phyloP scores from a whole-genome alignment of 805 yeast genomes.

The Teunomyces barrocoloradensis region DNA sequence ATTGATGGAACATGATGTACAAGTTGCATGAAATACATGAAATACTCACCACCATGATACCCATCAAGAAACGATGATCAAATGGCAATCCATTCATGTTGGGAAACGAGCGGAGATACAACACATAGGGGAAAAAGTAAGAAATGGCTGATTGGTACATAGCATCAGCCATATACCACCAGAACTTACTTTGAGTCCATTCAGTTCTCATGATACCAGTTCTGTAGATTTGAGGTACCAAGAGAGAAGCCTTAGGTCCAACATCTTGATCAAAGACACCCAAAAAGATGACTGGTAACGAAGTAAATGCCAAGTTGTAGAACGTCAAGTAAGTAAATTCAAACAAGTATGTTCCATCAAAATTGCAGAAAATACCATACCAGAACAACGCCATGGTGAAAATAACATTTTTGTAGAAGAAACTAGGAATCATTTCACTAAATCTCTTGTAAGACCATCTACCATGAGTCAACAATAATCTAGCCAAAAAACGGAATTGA shows the following conservation, averaged over 20 bases:
- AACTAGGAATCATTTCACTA: slow-evolving; percentile 75
- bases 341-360: slow-evolving; percentile 73
- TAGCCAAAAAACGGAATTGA: slow-evolving; percentile 65
- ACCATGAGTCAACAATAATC: slow-evolving; percentile 75
- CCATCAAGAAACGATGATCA: slow-evolving; percentile 72
- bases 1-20: slow-evolving; percentile 65
- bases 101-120: slow-evolving; percentile 43
- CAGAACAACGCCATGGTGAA: slow-evolving; percentile 75
- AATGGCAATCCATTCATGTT: slow-evolving; percentile 54
- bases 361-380: slow-evolving; percentile 67
- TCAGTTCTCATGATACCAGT: slow-evolving; percentile 63
- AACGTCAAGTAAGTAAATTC: slow-evolving; percentile 78
- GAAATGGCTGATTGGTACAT: slow-evolving; percentile 67
- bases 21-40: slow-evolving; percentile 64
- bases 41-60: slow-evolving; percentile 58
- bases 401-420: slow-evolving; percentile 73
- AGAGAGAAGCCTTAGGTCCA: slow-evolving; percentile 57
- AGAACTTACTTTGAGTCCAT: slow-evolving; percentile 59
- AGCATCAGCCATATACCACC: slow-evolving; percentile 67
- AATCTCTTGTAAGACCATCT: slow-evolving; percentile 76
- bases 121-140: slow-evolving; percentile 64
- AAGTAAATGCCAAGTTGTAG: slow-evolving; percentile 78
- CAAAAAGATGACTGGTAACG: slow-evolving; percentile 70
- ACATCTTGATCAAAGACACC: slow-evolving; percentile 79
- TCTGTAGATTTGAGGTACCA: slow-evolving; percentile 69